Conservation (phyloP, 805 yeast species). For the Candida taoyuanica region DNA sequence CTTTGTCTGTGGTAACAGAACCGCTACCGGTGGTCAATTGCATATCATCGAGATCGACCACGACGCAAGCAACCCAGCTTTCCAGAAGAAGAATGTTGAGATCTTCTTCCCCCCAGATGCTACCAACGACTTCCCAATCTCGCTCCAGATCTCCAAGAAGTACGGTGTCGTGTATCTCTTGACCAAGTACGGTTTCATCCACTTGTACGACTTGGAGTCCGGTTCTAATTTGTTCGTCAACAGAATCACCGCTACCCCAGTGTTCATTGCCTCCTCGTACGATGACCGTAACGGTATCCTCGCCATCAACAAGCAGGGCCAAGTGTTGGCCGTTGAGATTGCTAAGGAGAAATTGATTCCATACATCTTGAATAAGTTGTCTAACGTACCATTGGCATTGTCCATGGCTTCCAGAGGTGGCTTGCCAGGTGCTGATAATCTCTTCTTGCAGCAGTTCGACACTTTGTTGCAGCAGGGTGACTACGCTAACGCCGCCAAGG, state of each 20-base stretch:
- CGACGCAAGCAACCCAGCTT: conserved; percentile 77
- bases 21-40: conserved; percentile 70
- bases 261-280: conserved; percentile 80
- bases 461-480: conserved; percentile 78
- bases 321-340: conserved; percentile 88
- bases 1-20: conserved; percentile 89
- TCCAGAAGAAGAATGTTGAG: conserved; percentile 85
- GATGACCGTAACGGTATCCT: conserved; percentile 76
- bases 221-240: conserved; percentile 92
- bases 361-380: conserved; percentile 78
- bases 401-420: conserved; percentile 93
- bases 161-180: conserved; percentile 85
- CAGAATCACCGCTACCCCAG: conserved; percentile 93
- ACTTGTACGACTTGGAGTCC: conserved; percentile 88
- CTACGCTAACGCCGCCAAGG: conserved; percentile 88
- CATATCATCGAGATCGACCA: conserved; percentile 97
- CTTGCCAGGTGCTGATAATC: conserved; percentile 92
- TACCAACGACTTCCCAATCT: conserved; percentile 91
- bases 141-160: conserved; percentile 77
- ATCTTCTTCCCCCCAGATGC: conserved; percentile 97
- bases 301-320: conserved; percentile 92
- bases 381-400: conserved; percentile 83
- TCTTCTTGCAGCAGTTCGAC: conserved; percentile 89
- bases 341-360: conserved; percentile 82
- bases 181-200: conserved; percentile 96